phyloP scores from a whole-genome alignment of 768 basidiomycete genomes.

The Trametes gibbosa region DNA sequence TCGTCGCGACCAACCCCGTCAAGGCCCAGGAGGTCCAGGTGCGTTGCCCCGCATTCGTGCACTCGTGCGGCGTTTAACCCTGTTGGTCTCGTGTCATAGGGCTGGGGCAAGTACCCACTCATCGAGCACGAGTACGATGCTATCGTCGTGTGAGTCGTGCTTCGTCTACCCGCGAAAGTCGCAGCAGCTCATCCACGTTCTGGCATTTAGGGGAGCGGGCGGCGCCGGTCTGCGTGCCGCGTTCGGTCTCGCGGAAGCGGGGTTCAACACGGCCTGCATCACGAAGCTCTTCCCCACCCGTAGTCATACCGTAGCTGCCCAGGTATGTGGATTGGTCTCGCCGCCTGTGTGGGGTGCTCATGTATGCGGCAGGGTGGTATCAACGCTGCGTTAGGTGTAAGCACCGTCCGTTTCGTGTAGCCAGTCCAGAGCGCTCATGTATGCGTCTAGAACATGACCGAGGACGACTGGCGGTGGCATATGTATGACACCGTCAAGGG shows the following conservation, averaged over 20 bases:
- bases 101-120: slow-evolving; percentile 88
- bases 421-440: slow-evolving; percentile 58
- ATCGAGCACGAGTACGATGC: slow-evolving; percentile 99
- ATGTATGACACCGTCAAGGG: slow-evolving; percentile 99
- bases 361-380: slow-evolving; percentile 75
- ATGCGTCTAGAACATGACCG: slow-evolving; percentile 87
- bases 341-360: slow-evolving; percentile 4
- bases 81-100: slow-evolving; percentile 49
- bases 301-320: slow-evolving; percentile 98
- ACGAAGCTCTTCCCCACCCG: slow-evolving; percentile 98
- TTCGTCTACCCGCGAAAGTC: neutral
- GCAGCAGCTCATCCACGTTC: neutral
- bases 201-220: slow-evolving; percentile 75
- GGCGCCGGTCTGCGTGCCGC: slow-evolving; percentile 98
- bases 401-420: slow-evolving; percentile 58
- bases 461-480: slow-evolving; percentile 99
- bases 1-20: slow-evolving; percentile 70
- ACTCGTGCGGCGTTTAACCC: neutral
- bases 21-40: slow-evolving; percentile 85
- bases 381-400: slow-evolving; percentile 92
- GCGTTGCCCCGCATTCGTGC: slow-evolving; percentile 5
- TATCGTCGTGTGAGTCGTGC: slow-evolving; percentile 82
- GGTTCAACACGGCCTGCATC: slow-evolving; percentile 98
- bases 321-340: slow-evolving; percentile 45
- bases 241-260: slow-evolving; percentile 97